phyloP scores from a whole-genome alignment of 2,329 filamentous ascomycete species.

The Arthrobotrys entomopaga region DNA sequence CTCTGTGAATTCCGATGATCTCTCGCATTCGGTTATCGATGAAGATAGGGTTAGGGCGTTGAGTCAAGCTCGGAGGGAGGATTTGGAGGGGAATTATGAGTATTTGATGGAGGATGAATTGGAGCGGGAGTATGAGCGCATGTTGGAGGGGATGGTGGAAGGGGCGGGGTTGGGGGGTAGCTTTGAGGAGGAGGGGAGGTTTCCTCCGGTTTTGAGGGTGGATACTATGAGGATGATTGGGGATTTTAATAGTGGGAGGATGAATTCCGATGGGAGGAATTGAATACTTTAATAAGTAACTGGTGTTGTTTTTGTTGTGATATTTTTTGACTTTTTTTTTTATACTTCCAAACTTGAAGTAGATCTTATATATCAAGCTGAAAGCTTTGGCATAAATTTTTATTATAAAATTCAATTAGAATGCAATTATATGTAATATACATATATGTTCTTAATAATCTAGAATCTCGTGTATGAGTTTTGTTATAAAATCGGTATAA shows the following conservation, averaged over 20 bases:
- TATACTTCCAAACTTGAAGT: too few species aligned
- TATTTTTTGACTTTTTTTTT: neutral
- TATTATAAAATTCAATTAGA: too few species aligned
- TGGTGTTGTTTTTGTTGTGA: neutral
- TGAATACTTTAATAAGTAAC: too few species aligned
- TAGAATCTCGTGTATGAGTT: too few species aligned
- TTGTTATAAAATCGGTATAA: too few species aligned
- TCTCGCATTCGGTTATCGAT: constrained; percentile 22
- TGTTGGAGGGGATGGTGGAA: too few species aligned
- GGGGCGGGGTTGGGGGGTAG: neutral
- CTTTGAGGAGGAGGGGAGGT: constrained; percentile 8
- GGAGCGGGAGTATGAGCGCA: neutral
- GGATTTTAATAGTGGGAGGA: neutral
- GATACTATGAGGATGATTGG: constrained; percentile 23
- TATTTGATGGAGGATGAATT: neutral
- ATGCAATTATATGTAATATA: too few species aligned
- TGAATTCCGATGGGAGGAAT: neutral
- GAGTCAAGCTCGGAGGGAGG: neutral
- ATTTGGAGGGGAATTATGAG: constrained; percentile 16
- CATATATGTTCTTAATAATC: too few species aligned
- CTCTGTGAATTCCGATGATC: neutral
- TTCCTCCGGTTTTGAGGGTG: neutral
- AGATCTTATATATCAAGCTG: too few species aligned
- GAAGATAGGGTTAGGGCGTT: constrained; percentile 1
- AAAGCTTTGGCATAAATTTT: too few species aligned